Evolutionary conservation across 2,329 filamentous ascomycete species (phyloP).

Genomic region (Tolypocladium amazonense): DNA sequence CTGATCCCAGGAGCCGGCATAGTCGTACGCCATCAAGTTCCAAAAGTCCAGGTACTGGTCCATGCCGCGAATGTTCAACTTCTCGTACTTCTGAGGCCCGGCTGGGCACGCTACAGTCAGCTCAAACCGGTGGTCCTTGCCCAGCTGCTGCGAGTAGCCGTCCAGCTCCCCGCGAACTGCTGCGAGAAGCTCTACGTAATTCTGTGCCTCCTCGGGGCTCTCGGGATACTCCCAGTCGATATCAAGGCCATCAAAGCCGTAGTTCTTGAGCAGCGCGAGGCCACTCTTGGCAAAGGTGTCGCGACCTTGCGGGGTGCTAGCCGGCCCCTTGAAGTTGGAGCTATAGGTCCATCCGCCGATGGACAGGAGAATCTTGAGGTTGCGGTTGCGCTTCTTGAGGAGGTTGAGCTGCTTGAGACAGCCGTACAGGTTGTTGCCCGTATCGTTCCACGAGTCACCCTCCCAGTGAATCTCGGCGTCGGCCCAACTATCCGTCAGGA

Average conservation of each 20-base stretch:
- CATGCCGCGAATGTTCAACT: slow-evolving; percentile 53
- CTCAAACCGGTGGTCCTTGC: slow-evolving; percentile 43
- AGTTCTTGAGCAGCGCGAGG: slow-evolving; percentile 65
- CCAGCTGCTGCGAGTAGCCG: slow-evolving; percentile 36
- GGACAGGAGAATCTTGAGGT: slow-evolving; percentile 75
- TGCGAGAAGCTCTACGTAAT: slow-evolving; percentile 49
- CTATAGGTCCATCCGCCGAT: slow-evolving; percentile 93
- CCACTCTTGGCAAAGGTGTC: slow-evolving; percentile 62
- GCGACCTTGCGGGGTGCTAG: slow-evolving; percentile 60
- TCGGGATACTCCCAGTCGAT: slow-evolving; percentile 62
- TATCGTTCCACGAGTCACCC: slow-evolving; percentile 59
- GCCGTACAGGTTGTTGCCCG: slow-evolving; percentile 74
- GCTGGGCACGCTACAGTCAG: slow-evolving; percentile 55
- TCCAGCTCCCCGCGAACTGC: slow-evolving; percentile 48
- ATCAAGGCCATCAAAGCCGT: slow-evolving; percentile 67
- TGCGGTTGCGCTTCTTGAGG: slow-evolving; percentile 69
- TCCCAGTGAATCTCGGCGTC: slow-evolving; percentile 66
- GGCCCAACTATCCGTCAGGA: slow-evolving; percentile 52
- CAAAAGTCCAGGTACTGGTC: slow-evolving; percentile 60
- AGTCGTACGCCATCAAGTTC: slow-evolving; percentile 87
- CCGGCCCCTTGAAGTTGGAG: slow-evolving; percentile 67
- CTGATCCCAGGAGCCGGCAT: slow-evolving; percentile 70
- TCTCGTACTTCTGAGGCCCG: slow-evolving; percentile 50
- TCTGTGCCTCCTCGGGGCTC: slow-evolving; percentile 38
- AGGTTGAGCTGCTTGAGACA: slow-evolving; percentile 83